phyloP scores from a whole-genome alignment of 106 monocot genomes.

The Dioscorea alata region DNA sequence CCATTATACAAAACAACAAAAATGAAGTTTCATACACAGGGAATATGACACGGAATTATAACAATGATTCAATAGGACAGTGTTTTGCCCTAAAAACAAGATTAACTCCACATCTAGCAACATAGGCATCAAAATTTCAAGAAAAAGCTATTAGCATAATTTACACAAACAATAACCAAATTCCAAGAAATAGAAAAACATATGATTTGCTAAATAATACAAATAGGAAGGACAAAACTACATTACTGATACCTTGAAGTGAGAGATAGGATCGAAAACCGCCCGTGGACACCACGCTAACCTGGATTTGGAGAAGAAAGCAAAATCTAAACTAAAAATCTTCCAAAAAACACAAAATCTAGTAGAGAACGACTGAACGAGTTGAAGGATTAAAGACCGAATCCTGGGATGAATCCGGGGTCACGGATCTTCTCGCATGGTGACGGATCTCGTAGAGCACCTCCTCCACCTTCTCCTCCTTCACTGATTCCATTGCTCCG shows the following conservation, averaged over 20 bases:
- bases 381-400: constrained; percentile 12
- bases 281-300: neutral
- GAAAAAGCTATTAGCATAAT: no score
- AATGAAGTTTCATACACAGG: no score
- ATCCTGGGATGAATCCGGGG: constrained; percentile 12
- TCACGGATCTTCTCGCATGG: constrained; percentile 31
- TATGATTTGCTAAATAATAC: no score
- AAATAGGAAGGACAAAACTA: no score
- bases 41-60: no score
- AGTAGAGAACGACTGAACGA: neutral
- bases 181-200: no score
- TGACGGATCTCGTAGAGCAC: constrained; percentile 59
- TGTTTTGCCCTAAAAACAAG: no score
- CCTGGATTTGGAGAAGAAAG: constrained; percentile 5
- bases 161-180: no score
- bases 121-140: no score
- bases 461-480: constrained; percentile 12
- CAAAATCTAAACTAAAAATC: neutral
- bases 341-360: neutral
- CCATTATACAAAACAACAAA: no score
- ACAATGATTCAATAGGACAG: no score
- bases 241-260: constrained; percentile 24
- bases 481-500: constrained; percentile 5
- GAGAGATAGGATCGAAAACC: constrained; percentile 48
- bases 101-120: no score